Evolutionary conservation across 2,329 filamentous ascomycete species (phyloP).

Genomic region (Emmonsiellopsis sp.): DNA sequence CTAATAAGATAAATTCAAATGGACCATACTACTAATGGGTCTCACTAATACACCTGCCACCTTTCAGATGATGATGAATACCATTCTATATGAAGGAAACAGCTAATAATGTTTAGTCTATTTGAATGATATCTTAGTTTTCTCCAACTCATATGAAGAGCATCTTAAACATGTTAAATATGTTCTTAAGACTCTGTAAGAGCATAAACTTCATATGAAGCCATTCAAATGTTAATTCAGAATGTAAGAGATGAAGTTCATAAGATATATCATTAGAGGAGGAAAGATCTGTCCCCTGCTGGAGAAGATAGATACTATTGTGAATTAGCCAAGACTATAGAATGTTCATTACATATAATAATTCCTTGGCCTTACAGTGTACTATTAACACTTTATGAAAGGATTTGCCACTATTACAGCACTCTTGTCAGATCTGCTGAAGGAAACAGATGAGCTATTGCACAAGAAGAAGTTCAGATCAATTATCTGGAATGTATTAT

Average conservation of each 20-base stretch:
- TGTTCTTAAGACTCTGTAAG: neutral
- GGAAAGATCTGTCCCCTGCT: neutral
- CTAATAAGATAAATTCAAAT: neutral
- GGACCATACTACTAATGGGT: neutral
- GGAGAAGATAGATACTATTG: neutral
- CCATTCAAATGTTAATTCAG: neutral
- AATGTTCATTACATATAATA: too few species aligned
- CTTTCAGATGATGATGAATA: neutral
- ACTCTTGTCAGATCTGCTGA: neutral
- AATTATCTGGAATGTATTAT: neutral
- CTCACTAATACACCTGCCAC: neutral
- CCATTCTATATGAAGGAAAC: neutral
- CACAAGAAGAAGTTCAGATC: neutral
- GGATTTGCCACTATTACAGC: too few species aligned
- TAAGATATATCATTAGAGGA: neutral
- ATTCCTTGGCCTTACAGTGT: too few species aligned
- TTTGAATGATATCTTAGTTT: neutral
- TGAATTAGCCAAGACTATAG: too few species aligned
- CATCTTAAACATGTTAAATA: neutral
- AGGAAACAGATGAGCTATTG: neutral
- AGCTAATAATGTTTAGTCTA: neutral
- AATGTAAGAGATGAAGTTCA: neutral
- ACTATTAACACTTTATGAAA: too few species aligned
- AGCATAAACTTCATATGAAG: neutral
- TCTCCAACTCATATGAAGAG: neutral